Evolutionary conservation across 768 basidiomycete species (phyloP).

Genomic region (Mycena belliarum): DNA sequence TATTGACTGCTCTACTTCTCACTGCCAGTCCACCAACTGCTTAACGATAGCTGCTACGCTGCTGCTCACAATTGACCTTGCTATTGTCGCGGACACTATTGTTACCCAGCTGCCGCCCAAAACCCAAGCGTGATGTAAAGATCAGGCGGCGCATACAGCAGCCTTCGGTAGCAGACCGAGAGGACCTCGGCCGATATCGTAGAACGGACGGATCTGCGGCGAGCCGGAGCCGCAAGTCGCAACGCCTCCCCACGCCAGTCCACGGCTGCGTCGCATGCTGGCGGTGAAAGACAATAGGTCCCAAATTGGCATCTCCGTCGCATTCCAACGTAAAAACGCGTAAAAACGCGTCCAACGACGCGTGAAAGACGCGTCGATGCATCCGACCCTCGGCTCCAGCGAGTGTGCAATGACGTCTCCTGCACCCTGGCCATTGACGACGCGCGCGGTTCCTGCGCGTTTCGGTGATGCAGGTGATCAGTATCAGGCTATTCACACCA

Average conservation of each 20-base stretch:
- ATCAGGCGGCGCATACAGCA: background rate
- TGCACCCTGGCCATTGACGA: background rate
- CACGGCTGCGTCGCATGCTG: conserved; percentile 4
- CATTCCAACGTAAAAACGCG: conserved; percentile 41
- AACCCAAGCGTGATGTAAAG: conserved; percentile 19
- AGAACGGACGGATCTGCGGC: conserved; percentile 6
- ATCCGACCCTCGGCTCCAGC: conserved; percentile 11
- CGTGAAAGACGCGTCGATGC: conserved; percentile 18
- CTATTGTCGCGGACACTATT: conserved; percentile 26
- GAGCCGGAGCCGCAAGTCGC: conserved; percentile 1
- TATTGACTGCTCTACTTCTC: too few relatives aligned
- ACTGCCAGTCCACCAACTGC: conserved; percentile 7
- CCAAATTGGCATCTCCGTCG: background rate
- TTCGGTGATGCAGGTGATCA: conserved; percentile 1
- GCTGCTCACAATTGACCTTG: conserved; percentile 36
- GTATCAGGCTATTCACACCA: background rate
- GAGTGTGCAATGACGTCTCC: conserved; percentile 1
- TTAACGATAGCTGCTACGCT: background rate
- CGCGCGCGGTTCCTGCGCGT: background rate
- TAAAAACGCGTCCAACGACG: conserved; percentile 43
- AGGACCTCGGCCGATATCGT: conserved; percentile 5
- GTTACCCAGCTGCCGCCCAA: background rate
- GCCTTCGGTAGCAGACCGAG: background rate
- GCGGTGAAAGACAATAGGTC: background rate
- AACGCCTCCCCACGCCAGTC: background rate